A percentile compares a stretch with the other conserved stretches of the same genome.
These are phyloP conservation scores for Graphilbum fragrans DNA, from an alignment of 2,329 filamentous ascomycete species.

Conservation along the genomic window DNA sequence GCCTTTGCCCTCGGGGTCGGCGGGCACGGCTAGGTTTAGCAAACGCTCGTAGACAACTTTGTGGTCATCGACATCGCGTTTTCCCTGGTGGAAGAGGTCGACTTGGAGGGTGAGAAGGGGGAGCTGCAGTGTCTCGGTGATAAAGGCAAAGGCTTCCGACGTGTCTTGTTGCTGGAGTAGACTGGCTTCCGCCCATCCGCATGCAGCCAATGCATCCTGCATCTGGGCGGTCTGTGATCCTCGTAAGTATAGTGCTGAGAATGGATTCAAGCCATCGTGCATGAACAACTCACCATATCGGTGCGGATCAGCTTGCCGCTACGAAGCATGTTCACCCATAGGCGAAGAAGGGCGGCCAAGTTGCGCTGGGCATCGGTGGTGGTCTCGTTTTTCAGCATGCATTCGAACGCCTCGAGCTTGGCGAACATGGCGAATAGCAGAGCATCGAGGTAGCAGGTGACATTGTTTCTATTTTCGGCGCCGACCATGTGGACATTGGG, in stretches of 20 bases:
- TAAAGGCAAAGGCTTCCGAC: conserved; percentile 90
- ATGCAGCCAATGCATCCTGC: conserved; percentile 69
- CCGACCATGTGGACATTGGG: conserved; percentile 63
- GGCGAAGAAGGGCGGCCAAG: conserved; percentile 63
- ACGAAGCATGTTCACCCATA: conserved; percentile 90
- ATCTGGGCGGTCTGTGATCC: conserved; percentile 23
- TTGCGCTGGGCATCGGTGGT: conserved; percentile 59
- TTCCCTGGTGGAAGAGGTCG: conserved; percentile 81
- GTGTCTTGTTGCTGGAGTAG: conserved; percentile 80
- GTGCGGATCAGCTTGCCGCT: conserved; percentile 74
- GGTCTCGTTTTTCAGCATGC: conserved; percentile 75
- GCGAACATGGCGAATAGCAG: conserved; percentile 94
- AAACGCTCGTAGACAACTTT: conserved; percentile 88
- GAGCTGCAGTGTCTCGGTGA: conserved; percentile 78
- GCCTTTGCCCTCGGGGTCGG: conserved; percentile 54
- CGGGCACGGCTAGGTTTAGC: conserved; percentile 81
- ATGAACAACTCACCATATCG: conserved; percentile 53
- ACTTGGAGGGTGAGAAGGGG: conserved; percentile 85
- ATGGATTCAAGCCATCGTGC: background rate
- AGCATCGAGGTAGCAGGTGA: conserved; percentile 92
- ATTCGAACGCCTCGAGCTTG: conserved; percentile 79
- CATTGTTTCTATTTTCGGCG: conserved; percentile 71
- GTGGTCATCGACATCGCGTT: conserved; percentile 77
- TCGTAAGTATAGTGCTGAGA: background rate
- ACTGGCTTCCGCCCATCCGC: conserved; percentile 77